Evolutionary conservation across 1,284 basidiomycete genomes (phyloP).

Genomic region (Pascua sp.): DNA sequence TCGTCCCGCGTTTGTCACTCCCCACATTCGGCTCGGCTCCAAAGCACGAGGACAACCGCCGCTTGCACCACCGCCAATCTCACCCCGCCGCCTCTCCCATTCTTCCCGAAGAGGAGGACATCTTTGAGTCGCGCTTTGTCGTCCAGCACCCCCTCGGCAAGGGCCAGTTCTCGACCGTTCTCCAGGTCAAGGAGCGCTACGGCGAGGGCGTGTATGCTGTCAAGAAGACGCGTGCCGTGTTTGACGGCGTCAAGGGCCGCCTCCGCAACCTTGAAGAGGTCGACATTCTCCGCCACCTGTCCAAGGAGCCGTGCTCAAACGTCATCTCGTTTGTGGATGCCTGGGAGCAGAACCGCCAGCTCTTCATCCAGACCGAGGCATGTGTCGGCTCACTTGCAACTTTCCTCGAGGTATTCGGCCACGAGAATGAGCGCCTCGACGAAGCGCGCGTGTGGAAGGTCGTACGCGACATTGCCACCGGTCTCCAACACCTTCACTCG

Average conservation of each 20-base stretch:
- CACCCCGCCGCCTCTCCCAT: conserved; percentile 31
- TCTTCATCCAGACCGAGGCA: conserved; percentile 93
- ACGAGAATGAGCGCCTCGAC: conserved; percentile 76
- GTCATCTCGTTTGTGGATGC: conserved; percentile 89
- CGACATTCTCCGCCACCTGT: conserved; percentile 81
- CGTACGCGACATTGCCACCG: conserved; percentile 80
- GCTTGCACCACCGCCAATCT: conserved; percentile 47
- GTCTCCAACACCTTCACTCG: conserved; percentile 84
- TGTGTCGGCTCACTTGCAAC: conserved; percentile 88
- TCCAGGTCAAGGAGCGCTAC: conserved; percentile 76
- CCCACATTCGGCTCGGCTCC: conserved; percentile 40
- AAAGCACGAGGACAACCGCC: conserved; percentile 21
- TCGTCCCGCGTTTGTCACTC: conserved; percentile 44
- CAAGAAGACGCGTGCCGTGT: conserved; percentile 84
- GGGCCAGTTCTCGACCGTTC: conserved; percentile 91
- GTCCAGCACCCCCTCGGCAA: conserved; percentile 79
- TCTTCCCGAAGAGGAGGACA: conserved; percentile 39
- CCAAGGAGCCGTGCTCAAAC: conserved; percentile 61
- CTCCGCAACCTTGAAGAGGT: conserved; percentile 91
- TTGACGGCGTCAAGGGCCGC: conserved; percentile 84
- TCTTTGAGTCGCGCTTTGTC: conserved; percentile 58
- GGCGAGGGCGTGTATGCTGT: conserved; percentile 70
- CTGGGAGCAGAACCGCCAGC: conserved; percentile 88
- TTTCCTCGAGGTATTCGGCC: conserved; percentile 91
- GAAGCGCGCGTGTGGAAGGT: conserved; percentile 98